A percentile compares a stretch with the other conserved stretches of the same genome.
Conservation (phyloP, 2,329 filamentous ascomycete species). For the Fusarium sambucinum region DNA sequence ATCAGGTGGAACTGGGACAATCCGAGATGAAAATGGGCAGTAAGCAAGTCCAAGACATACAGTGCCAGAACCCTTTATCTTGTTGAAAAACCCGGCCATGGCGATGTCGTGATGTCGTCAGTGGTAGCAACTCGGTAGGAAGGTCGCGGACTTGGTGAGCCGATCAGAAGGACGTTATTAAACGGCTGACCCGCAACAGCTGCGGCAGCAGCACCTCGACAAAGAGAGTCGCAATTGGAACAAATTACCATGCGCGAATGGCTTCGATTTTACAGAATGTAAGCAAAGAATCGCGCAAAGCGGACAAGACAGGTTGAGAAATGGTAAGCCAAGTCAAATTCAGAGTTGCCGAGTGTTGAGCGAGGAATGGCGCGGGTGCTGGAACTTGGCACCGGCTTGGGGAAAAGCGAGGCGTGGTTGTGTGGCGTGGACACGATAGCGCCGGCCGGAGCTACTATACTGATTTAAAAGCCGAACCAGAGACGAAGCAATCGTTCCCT, state of each 20-base stretch:
- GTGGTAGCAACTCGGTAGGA: slow-evolving; percentile 23
- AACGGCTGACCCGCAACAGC: slow-evolving; percentile 51
- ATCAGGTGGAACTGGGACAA: slow-evolving; percentile 41
- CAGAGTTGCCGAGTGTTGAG: slow-evolving; percentile 34
- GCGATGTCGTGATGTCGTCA: slow-evolving; percentile 41
- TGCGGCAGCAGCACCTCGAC: slow-evolving; percentile 53
- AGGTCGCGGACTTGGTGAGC: slow-evolving; percentile 39
- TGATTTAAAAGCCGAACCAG: slow-evolving; percentile 32
- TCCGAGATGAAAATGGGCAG: slow-evolving; percentile 13
- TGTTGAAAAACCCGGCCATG: slow-evolving; percentile 71
- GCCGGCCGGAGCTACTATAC: slow-evolving; percentile 37
- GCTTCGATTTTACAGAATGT: slow-evolving; percentile 15
- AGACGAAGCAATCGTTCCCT: slow-evolving; percentile 10
- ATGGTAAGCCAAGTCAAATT: slow-evolving; percentile 21
- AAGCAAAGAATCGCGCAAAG: slow-evolving; percentile 18
- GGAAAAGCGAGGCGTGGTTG: slow-evolving; percentile 40
- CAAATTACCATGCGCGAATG: slow-evolving; percentile 45
- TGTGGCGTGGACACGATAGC: slow-evolving; percentile 47
- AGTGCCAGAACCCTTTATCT: slow-evolving; percentile 67
- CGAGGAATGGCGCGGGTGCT: slow-evolving; percentile 31
- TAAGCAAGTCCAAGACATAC: slow-evolving; percentile 58
- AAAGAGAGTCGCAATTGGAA: slow-evolving; percentile 45
- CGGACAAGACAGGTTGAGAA: slow-evolving; percentile 1
- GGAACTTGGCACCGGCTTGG: slow-evolving; percentile 23
- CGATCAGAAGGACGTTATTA: slow-evolving; percentile 38